These are phyloP conservation scores for Brachypodium distachyon DNA, from an alignment of 202 grass and related monocot species.

Conservation along the genomic window DNA sequence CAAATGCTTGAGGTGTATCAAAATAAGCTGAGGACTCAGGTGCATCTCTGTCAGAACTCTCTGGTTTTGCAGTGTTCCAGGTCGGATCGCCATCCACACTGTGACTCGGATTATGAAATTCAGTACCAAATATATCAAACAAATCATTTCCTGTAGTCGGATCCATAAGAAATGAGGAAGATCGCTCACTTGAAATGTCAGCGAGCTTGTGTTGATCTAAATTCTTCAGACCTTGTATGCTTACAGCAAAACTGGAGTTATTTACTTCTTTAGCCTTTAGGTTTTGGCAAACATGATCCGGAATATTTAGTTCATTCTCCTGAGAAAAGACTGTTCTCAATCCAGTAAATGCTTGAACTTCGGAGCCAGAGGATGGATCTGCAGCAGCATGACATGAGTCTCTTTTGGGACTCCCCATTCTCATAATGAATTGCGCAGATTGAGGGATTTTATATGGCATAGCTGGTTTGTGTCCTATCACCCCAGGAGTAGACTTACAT, in stretches of 20 bases:
- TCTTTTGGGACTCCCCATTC: conserved; percentile 25
- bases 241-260: conserved; percentile 22
- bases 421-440: conserved; percentile 23
- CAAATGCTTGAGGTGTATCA: conserved; percentile 32
- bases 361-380: conserved; percentile 11
- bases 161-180: conserved; percentile 28
- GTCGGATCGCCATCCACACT: conserved; percentile 36
- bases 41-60: conserved; percentile 29
- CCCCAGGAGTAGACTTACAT: conserved; percentile 22
- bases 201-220: conserved; percentile 21
- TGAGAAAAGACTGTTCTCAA: conserved; percentile 19
- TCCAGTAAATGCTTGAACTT: conserved; percentile 22
- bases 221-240: conserved; percentile 28
- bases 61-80: conserved; percentile 27
- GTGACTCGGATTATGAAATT: conserved; percentile 24
- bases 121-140: conserved; percentile 51
- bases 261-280: conserved; percentile 33
- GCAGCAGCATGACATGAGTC: conserved; percentile 31
- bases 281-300: conserved; percentile 16
- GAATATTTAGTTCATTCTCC: conserved; percentile 17
- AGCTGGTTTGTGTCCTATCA: conserved; percentile 22
- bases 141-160: conserved; percentile 50
- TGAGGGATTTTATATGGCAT: conserved; percentile 28
- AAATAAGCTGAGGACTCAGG: conserved; percentile 28
- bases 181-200: conserved; percentile 11